A percentile compares a stretch with the other conserved stretches of the same genome.
Conservation (phyloP, 169 alveolate genomes). For the Babesia microti region DNA sequence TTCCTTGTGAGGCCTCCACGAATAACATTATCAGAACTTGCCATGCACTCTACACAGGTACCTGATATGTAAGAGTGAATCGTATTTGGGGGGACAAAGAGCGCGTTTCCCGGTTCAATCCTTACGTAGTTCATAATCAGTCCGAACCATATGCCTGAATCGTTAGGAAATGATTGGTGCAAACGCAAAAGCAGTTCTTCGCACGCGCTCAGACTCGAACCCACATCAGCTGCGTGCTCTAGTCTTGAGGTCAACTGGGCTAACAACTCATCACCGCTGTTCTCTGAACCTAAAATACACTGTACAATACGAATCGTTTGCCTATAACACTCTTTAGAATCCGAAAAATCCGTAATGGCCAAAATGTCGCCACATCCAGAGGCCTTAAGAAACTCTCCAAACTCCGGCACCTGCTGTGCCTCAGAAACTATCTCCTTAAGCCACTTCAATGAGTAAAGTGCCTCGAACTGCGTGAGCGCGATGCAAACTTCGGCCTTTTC, state of each 20-base stretch:
- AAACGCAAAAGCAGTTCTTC: slow-evolving; percentile 37
- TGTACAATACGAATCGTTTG: too few relatives aligned
- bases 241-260: slow-evolving; percentile 1
- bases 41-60: slow-evolving; percentile 87
- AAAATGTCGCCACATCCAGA: slow-evolving; percentile 6
- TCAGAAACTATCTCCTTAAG: slow-evolving; percentile 3
- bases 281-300: too few relatives aligned
- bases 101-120: slow-evolving; percentile 78
- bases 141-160: slow-evolving; percentile 75
- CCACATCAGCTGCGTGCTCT: slow-evolving; percentile 1
- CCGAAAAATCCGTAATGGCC: not conserved
- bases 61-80: slow-evolving; percentile 89
- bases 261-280: not conserved
- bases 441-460: slow-evolving; percentile 22
- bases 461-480: slow-evolving; percentile 22
- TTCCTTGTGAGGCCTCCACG: slow-evolving; percentile 94
- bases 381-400: slow-evolving; percentile 5
- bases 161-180: slow-evolving; percentile 62
- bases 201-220: too few relatives aligned
- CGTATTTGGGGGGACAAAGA: slow-evolving; percentile 78
- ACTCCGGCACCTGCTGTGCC: slow-evolving; percentile 17
- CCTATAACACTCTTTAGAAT: too few relatives aligned
- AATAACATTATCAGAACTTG: slow-evolving; percentile 88
- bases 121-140: slow-evolving; percentile 72
- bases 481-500: slow-evolving; percentile 43